Evolutionary conservation across 2,329 filamentous ascomycete species (phyloP).

Genomic region (Cordyceps fumosorosea): DNA sequence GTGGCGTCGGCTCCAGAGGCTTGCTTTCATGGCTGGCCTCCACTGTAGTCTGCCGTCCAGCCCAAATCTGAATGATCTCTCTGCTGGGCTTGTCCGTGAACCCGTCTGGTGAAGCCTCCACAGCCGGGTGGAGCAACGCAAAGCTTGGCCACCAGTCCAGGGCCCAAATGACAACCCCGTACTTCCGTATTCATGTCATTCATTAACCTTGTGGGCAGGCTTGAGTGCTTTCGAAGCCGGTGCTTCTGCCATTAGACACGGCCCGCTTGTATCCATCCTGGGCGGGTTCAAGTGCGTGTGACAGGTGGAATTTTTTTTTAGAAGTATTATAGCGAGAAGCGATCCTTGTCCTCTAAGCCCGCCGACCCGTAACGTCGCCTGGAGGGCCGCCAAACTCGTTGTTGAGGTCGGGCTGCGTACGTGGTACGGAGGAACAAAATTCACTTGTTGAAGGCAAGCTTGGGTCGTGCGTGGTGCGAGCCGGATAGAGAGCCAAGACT

Average conservation of each 20-base stretch:
- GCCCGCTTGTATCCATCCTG: background rate
- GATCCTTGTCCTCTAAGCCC: background rate
- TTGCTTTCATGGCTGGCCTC: background rate
- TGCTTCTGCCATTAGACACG: background rate
- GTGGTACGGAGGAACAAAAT: background rate
- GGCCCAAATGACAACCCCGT: background rate
- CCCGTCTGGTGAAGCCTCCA: background rate
- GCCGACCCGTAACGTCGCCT: background rate
- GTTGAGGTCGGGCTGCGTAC: background rate
- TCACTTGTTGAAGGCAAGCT: background rate
- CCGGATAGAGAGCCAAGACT: background rate
- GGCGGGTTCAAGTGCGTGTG: background rate
- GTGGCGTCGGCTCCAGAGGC: slow-evolving; percentile 1
- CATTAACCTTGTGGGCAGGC: background rate
- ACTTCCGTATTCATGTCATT: background rate
- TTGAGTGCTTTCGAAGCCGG: background rate
- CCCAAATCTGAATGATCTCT: background rate
- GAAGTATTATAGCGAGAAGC: background rate
- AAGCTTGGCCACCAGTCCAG: background rate
- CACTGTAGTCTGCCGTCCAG: background rate
- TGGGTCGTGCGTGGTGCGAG: background rate
- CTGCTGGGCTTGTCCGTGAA: background rate
- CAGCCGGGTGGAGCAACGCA: background rate
- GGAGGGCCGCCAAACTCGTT: background rate
- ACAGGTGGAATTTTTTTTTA: slow-evolving; percentile 6